phyloP scores from a whole-genome alignment of 2,329 filamentous ascomycete species.

The Fusarium ramigenum region DNA sequence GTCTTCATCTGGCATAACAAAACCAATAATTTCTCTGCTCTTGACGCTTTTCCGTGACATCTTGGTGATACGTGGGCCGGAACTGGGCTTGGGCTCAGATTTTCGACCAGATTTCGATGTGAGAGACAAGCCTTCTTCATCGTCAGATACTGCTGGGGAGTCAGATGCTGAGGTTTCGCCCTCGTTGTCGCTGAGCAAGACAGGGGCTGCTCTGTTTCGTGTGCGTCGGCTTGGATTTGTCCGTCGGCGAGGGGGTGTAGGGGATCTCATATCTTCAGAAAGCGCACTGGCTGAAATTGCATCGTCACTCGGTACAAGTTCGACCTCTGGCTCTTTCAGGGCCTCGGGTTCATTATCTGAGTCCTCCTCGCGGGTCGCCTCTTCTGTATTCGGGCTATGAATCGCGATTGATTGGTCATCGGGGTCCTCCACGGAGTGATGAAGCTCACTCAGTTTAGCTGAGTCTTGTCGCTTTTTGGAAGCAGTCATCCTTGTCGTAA shows the following conservation, averaged over 20 bases:
- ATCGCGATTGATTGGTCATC: not conserved
- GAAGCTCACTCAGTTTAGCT: not conserved
- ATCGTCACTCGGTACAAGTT: not conserved
- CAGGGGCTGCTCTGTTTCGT: constrained; percentile 3
- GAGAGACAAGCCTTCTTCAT: not conserved
- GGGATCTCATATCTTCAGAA: not conserved
- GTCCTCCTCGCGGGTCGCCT: not conserved
- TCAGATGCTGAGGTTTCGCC: not conserved
- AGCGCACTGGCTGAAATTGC: not conserved
- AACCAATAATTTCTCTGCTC: constrained; percentile 59
- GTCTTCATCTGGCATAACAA: constrained; percentile 36
- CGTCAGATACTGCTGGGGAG: not conserved
- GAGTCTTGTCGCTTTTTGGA: not conserved
- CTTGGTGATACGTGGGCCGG: constrained; percentile 50
- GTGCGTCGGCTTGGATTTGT: constrained; percentile 17
- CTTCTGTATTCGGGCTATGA: not conserved
- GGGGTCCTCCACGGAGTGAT: not conserved
- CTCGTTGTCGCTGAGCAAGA: constrained; percentile 20
- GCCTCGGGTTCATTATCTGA: not conserved
- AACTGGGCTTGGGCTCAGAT: constrained; percentile 6
- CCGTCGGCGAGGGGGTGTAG: constrained; percentile 1
- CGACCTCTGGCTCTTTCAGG: not conserved
- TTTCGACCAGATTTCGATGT: not conserved
- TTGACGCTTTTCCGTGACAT: constrained; percentile 55
- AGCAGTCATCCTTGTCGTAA: not conserved